These are phyloP conservation scores for Lindgomyces ingoldianus DNA, from an alignment of 495 filamentous ascomycete species.

Conservation along the genomic window DNA sequence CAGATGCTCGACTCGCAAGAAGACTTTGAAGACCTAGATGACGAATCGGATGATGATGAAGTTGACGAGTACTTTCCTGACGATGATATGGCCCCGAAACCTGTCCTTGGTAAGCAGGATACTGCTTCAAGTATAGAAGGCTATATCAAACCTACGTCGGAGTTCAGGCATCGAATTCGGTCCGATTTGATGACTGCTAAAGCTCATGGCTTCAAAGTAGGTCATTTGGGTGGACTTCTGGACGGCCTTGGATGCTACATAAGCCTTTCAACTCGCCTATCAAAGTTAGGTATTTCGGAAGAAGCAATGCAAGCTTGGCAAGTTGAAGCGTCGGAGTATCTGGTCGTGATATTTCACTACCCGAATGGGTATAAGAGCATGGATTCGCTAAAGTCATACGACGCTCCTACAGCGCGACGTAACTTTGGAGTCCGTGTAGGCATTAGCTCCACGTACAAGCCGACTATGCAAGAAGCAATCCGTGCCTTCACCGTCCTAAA, in stretches of 20 bases:
- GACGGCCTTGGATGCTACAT: slow-evolving; percentile 52
- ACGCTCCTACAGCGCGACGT: slow-evolving; percentile 32
- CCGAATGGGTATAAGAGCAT: slow-evolving; percentile 58
- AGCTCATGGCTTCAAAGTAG: slow-evolving; percentile 73
- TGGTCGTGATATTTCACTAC: slow-evolving; percentile 77
- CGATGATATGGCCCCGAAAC: slow-evolving; percentile 14
- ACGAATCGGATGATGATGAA: slow-evolving; percentile 41
- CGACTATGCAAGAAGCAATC: slow-evolving; percentile 52
- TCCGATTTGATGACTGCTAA: slow-evolving; percentile 64
- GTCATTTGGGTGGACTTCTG: slow-evolving; percentile 56
- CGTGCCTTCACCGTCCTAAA: slow-evolving; percentile 50
- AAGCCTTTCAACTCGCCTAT: slow-evolving; percentile 66
- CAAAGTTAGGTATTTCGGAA: slow-evolving; percentile 72
- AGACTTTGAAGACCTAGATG: slow-evolving; percentile 30
- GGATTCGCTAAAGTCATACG: slow-evolving; percentile 48
- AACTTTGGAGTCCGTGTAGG: slow-evolving; percentile 52
- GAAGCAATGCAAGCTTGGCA: slow-evolving; percentile 80
- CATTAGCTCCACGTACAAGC: slow-evolving; percentile 58
- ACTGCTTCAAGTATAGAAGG: background rate
- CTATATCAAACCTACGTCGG: slow-evolving; percentile 20
- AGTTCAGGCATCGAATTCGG: slow-evolving; percentile 50
- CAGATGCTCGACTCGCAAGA: slow-evolving; percentile 44
- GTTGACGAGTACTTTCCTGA: slow-evolving; percentile 38
- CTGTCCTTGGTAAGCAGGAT: background rate
- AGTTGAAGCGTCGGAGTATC: slow-evolving; percentile 64